These are phyloP conservation scores for Spergularia bocconei DNA, from an alignment of 148 eudicot genomes.

Conservation along the genomic window DNA sequence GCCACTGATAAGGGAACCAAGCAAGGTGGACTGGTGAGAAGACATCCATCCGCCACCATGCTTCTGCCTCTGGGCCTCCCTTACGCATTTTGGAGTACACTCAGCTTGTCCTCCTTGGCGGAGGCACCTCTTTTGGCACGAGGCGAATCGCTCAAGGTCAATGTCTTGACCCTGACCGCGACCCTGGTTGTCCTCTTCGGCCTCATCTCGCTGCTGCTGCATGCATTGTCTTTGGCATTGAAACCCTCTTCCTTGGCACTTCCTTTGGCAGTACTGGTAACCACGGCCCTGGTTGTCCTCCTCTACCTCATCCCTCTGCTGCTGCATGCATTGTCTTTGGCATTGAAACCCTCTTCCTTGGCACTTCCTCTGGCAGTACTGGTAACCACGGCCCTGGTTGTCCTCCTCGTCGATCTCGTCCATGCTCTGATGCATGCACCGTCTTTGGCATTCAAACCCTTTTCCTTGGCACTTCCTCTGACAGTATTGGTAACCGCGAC, in stretches of 20 bases:
- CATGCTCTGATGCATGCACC: no score
- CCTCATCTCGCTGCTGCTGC: background rate
- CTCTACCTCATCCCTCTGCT: background rate
- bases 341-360: constrained; percentile 4
- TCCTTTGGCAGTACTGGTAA: constrained; percentile 1
- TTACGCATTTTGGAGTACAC: background rate
- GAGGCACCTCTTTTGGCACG: no score
- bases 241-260: constrained; percentile 7
- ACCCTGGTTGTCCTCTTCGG: constrained; percentile 5
- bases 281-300: constrained; percentile 10
- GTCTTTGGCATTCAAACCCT: background rate
- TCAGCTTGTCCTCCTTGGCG: background rate
- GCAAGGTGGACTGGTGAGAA: background rate
- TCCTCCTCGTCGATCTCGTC: no score
- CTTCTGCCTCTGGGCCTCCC: background rate
- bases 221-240: constrained; percentile 10
- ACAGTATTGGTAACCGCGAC: background rate
- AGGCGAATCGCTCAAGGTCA: background rate
- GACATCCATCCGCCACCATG: background rate
- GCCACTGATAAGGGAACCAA: background rate
- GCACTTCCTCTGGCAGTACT: constrained; percentile 9
- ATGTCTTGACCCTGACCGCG: background rate
- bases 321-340: background rate
- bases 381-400: background rate
- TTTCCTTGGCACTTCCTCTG: constrained; percentile 11